These are phyloP conservation scores for Plectosphaerella cucumerina DNA, from an alignment of 2,329 filamentous ascomycete genomes.

Conservation along the genomic window DNA sequence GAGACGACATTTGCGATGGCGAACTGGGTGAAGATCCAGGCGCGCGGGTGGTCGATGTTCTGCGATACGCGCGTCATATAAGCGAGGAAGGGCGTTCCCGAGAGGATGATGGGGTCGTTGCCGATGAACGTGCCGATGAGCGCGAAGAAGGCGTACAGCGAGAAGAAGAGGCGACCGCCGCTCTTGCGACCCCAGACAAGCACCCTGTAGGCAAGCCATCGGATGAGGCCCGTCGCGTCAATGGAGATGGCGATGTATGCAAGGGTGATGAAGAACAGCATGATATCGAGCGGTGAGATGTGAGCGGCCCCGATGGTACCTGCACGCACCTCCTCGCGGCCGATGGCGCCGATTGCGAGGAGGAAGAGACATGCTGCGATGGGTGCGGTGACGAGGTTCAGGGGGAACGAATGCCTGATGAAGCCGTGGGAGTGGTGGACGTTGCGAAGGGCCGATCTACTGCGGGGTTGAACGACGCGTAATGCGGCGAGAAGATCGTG, in stretches of 20 bases:
- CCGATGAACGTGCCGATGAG: constrained; percentile 63
- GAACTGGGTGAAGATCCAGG: constrained; percentile 72
- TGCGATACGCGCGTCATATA: constrained; percentile 74
- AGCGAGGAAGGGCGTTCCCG: constrained; percentile 68
- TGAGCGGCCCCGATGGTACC: constrained; percentile 62
- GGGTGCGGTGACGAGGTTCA: constrained; percentile 70
- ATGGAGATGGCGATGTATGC: constrained; percentile 77
- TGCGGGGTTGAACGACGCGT: constrained; percentile 42
- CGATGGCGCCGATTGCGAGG: constrained; percentile 65
- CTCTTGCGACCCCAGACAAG: constrained; percentile 62
- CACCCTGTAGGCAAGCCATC: constrained; percentile 67
- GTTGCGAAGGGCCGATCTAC: constrained; percentile 13
- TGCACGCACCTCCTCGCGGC: constrained; percentile 60
- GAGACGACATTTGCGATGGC: constrained; percentile 70
- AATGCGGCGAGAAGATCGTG: constrained; percentile 34
- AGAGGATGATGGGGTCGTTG: constrained; percentile 72
- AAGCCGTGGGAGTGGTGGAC: constrained; percentile 22
- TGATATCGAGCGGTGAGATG: constrained; percentile 68
- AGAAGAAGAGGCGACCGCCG: constrained; percentile 68
- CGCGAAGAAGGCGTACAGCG: constrained; percentile 71
- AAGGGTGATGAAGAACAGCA: constrained; percentile 69
- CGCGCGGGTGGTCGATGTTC: constrained; percentile 64
- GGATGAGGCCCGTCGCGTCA: constrained; percentile 69
- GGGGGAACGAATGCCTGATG: constrained; percentile 52
- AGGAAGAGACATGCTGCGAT: constrained; percentile 68